A percentile compares a stretch with the other conserved stretches of the same genome.
phyloP scores from a whole-genome alignment of 306 rosid genomes.

The Bauhinia variegata region DNA sequence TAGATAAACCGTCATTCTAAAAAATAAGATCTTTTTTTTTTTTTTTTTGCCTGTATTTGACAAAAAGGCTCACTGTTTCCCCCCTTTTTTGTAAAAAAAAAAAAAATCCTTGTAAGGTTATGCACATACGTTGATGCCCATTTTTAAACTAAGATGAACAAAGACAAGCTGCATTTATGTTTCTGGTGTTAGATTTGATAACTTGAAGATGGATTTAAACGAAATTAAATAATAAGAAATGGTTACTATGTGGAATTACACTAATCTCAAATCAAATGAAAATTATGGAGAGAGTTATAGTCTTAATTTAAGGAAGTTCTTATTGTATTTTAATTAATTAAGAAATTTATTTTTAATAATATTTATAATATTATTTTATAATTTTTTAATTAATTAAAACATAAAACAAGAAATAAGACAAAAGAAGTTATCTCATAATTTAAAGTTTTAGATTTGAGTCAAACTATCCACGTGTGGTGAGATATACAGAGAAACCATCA shows the following conservation, averaged over 20 bases:
- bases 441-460: not conserved
- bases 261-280: not conserved
- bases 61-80: not conserved
- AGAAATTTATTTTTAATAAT: too few relatives aligned
- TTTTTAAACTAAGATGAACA: not conserved
- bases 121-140: not conserved
- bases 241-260: not conserved
- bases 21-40: not conserved
- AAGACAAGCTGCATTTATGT: not conserved
- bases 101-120: not conserved
- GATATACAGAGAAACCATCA: not conserved
- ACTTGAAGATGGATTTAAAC: not conserved
- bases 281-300: not conserved
- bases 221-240: not conserved
- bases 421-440: too few relatives aligned
- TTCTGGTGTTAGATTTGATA: too few relatives aligned
- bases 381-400: too few relatives aligned
- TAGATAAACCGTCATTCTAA: not conserved
- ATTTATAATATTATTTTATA: too few relatives aligned
- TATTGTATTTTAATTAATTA: too few relatives aligned
- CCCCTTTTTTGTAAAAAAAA: not conserved
- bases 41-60: not conserved
- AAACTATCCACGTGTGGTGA: too few relatives aligned
- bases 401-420: too few relatives aligned
- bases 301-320: too few relatives aligned